phyloP scores from a whole-genome alignment of 2,329 filamentous ascomycete genomes.

The Zymoseptoria ardabiliae region DNA sequence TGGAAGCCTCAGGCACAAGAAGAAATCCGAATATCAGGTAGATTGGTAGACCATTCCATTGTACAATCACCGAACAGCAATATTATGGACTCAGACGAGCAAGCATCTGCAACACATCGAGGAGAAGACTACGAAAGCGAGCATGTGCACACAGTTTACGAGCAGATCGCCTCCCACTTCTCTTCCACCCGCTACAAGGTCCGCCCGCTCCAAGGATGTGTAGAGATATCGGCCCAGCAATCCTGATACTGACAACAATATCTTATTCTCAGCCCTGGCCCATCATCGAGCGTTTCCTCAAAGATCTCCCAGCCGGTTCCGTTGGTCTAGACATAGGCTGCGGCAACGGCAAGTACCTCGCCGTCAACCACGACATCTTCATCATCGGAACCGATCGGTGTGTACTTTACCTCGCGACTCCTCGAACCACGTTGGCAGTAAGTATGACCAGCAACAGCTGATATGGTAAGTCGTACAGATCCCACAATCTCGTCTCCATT shows the following conservation, averaged over 20 bases:
- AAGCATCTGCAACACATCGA: not conserved
- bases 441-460: constrained; percentile 4
- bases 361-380: constrained; percentile 68
- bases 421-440: no score
- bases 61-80: not conserved
- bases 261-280: constrained; percentile 66
- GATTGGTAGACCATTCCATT: no score
- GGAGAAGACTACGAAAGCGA: constrained; percentile 66
- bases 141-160: constrained; percentile 89
- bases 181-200: constrained; percentile 69
- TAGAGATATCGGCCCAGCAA: not conserved
- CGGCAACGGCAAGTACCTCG: constrained; percentile 92
- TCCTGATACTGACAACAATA: constrained; percentile 41
- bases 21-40: no score
- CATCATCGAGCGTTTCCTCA: constrained; percentile 73
- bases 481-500: constrained; percentile 51
- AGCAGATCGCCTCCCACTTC: constrained; percentile 77
- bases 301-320: constrained; percentile 57
- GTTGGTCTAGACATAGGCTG: constrained; percentile 88
- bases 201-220: constrained; percentile 13
- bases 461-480: constrained; percentile 37
- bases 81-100: not conserved
- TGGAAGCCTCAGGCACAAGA: not conserved
- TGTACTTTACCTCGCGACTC: constrained; percentile 16
- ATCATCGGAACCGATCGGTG: constrained; percentile 82